Percentiles rank a stretch among this genome's conserved stretches.
Evolutionary conservation across 225 moss, liverwort and hornwort genomes (phyloP).

Genomic region (Thuidium tamariscinum): DNA sequence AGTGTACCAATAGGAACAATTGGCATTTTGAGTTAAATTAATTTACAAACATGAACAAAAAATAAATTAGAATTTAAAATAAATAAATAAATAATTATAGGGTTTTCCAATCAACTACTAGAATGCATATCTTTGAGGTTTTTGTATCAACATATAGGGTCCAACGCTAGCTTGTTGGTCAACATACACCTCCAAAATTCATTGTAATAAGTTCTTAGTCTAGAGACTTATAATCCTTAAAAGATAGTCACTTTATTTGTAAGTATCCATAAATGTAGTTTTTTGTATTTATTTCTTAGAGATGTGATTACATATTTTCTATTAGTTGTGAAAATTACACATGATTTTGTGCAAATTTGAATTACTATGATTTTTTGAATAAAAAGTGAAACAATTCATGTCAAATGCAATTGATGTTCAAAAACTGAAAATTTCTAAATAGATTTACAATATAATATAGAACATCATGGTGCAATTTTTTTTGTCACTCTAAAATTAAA

Average conservation of each 20-base stretch:
- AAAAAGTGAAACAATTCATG: background rate
- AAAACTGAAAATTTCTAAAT: accelerated
- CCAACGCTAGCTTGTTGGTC: accelerated
- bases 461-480: accelerated
- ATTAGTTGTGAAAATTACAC: accelerated
- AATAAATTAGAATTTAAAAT: background rate
- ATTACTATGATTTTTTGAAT: background rate
- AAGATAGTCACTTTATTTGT: background rate
- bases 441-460: accelerated
- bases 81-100: background rate
- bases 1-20: too few relatives aligned
- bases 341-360: background rate
- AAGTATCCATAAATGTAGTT: background rate
- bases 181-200: background rate
- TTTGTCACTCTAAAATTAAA: too few relatives aligned
- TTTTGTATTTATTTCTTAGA: background rate
- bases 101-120: background rate
- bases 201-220: background rate
- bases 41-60: accelerated
- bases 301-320: too few relatives aligned
- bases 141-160: too few relatives aligned
- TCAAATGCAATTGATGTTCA: background rate
- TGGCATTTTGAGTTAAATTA: too few relatives aligned
- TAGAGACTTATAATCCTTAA: background rate
- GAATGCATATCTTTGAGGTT: background rate